Base-by-base conservation (phyloP, 2,329 filamentous ascomycete genomes). In the Orbilia brochopaga region DNA sequence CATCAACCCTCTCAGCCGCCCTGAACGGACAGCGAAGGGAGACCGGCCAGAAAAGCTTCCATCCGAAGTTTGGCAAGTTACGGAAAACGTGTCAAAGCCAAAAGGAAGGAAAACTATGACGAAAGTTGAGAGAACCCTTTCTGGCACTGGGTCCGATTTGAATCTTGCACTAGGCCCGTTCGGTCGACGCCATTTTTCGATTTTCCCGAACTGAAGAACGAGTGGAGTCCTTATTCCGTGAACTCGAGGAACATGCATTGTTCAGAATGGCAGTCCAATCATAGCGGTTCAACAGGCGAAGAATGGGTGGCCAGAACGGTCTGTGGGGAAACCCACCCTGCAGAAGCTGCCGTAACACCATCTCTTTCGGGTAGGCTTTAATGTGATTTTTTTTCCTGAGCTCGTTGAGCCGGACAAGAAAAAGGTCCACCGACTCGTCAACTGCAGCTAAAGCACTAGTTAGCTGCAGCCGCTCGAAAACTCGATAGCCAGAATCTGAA, bases 201-300 rank as follows among this genome's bases (percentile, higher is more conserved):
- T 48, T 54, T 57, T 64, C 58, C 54, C 50, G 32, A 70, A 50
- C 40, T 51, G 58, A 48, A 48, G 44, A 51, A 56, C 44, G 35
- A 58, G 65, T 69, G 65, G 65, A 69, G 57, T 54, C 58, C 63
- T 59, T 64, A 52, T 70, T 70, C 66, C 66, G 59, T 60, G 37
- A 57, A 55, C 66, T 63, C 63, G 46, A 70, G 66, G 66, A 70
- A 63, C 37, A 55, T 64, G 66, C 59, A 60, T 51, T 50, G 42
- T 35, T 44, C 21, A 55, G 51, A 40, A 37, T 56, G 57, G 57
- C 61, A 55, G 48, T 52, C 66, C 66, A 70, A 70, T 70, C 35
- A 64, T 2, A 55, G 57, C 58, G 48, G 46, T 15, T 44, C 27
- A 24, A 48, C 53, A 63, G 58, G 66, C 66, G 58, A 70, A 58